These are phyloP conservation scores for Wickerhamomyces alni DNA, from an alignment of 805 yeast genomes.

Conservation along the genomic window DNA sequence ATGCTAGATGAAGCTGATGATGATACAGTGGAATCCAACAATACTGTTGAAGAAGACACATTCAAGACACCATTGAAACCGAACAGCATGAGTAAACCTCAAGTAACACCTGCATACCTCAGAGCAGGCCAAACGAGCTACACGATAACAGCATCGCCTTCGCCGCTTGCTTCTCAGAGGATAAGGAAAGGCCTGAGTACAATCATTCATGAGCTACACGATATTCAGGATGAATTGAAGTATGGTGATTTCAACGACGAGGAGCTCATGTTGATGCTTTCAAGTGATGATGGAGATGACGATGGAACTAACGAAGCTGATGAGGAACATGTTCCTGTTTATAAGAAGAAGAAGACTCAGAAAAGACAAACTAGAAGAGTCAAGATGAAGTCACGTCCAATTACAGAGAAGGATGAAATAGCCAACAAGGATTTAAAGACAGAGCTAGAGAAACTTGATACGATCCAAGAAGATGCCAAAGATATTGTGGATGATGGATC, in stretches of 20 bases:
- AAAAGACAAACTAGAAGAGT: slow-evolving; percentile 27
- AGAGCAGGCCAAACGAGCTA: slow-evolving; percentile 10
- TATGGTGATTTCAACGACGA: slow-evolving; percentile 19
- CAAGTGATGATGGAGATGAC: slow-evolving; percentile 14
- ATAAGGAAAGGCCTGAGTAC: slow-evolving; percentile 34
- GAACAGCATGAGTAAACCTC: neutral
- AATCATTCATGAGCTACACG: slow-evolving; percentile 40
- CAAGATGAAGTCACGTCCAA: slow-evolving; percentile 20
- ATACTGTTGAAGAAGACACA: neutral
- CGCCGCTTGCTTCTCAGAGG: slow-evolving; percentile 24
- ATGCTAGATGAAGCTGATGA: slow-evolving; percentile 3
- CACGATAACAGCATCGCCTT: slow-evolving; percentile 17
- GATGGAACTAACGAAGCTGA: slow-evolving; percentile 8
- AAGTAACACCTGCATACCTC: slow-evolving; percentile 41
- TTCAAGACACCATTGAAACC: slow-evolving; percentile 17
- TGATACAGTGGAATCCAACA: neutral
- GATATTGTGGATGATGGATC: slow-evolving; percentile 18
- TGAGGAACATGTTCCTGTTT: slow-evolving; percentile 6
- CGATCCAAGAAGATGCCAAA: slow-evolving; percentile 11
- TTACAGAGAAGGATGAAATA: slow-evolving; percentile 26
- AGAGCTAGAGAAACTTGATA: slow-evolving; percentile 10
- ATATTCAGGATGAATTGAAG: slow-evolving; percentile 25
- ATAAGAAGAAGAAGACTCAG: slow-evolving; percentile 27
- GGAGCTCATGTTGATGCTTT: slow-evolving; percentile 12
- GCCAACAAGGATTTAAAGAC: slow-evolving; percentile 20